Evolutionary conservation across 352 stramenopile genomes (phyloP), one percentile per base, ranked within the genome.

Genomic region (Phytophthora cryptogea): DNA sequence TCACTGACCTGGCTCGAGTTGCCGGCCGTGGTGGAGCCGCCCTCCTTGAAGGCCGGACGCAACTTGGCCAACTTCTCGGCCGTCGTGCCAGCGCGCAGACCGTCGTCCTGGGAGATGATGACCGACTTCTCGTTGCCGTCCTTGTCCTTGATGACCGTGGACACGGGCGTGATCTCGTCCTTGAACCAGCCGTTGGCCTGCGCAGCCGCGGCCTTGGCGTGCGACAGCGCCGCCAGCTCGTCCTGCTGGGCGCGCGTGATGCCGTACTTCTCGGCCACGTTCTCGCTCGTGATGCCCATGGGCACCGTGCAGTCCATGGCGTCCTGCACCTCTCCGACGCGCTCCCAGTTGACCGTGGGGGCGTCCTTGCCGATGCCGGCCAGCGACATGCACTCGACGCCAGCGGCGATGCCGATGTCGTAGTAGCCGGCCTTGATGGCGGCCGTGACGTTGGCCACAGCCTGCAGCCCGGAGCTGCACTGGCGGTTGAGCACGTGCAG

Each of bases 1-100:
- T 97, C 90, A 52, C 78, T 96, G 32, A 97, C 85, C 69, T 96
- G 88, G 53, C 79, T 91, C 56, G 85, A 90, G 66, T 94, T 96
- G 27, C 80, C 87, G 20, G 87, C 87, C 4, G 87, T 96, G 28
- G 83, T 92, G 14, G 72, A 85, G 51, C 85, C 86, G 28, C 71
- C 74, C 53, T 90, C 72, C 72, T 96, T 94, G 71, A 96, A 96
- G 8, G 74, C 86, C 6, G 87, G 66, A 27, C 76, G 78, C 42
- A 96, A 72, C 72, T 94, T 93, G 40, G 61, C 76, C 43, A 94
- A 74, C 32, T 75, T 78, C 49, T 88, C 70, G 2, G 62, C 55
- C 4, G 83, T 94, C 50, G 87, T 95, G 41, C 72, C 76, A 5
- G 59, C 68, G 26, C 87, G 83, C 5, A 92, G 55, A 17, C 85